Percentiles rank a stretch among this genome's conserved stretches.
These are phyloP conservation scores for Citeromyces matritensis DNA, from an alignment of 805 yeast species.

Conservation along the genomic window DNA sequence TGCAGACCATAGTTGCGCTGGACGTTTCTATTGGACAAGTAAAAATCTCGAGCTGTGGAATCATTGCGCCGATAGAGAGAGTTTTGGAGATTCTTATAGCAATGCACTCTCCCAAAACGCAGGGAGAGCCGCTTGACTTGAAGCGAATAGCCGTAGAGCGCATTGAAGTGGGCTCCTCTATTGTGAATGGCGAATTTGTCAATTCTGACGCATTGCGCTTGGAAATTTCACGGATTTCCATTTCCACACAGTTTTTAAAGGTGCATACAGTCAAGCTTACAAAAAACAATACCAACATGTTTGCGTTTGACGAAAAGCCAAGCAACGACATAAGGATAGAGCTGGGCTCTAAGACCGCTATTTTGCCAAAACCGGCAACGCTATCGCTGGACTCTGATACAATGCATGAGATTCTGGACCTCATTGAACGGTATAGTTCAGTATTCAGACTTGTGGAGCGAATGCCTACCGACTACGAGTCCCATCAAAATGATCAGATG, in stretches of 20 bases:
- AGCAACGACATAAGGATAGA: neutral
- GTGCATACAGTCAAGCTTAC: conserved; percentile 4
- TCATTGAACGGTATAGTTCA: too few species aligned
- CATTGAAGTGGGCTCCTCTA: conserved; percentile 4
- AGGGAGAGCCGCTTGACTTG: conserved; percentile 5
- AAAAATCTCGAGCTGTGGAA: conserved; percentile 26
- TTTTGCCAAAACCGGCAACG: conserved; percentile 9
- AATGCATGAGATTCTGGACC: too few species aligned
- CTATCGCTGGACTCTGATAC: too few species aligned
- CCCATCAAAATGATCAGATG: conserved; percentile 9
- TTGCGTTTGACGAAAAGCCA: conserved; percentile 13
- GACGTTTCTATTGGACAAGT: conserved; percentile 22
- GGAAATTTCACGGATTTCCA: too few species aligned
- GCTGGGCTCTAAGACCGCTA: neutral
- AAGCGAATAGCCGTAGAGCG: conserved; percentile 16
- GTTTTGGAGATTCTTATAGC: conserved; percentile 21
- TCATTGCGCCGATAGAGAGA: conserved; percentile 20
- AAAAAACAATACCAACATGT: conserved; percentile 6
- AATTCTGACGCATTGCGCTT: too few species aligned
- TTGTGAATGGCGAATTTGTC: neutral
- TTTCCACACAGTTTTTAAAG: too few species aligned
- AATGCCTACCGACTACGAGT: neutral
- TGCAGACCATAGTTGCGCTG: conserved; percentile 17
- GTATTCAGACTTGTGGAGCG: too few species aligned
- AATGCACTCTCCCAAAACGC: conserved; percentile 4